Percentiles rank a stretch among this genome's conserved stretches.
Evolutionary conservation across 2,329 filamentous ascomycete species (phyloP).

Genomic region (Epicoccum sorghinum): DNA sequence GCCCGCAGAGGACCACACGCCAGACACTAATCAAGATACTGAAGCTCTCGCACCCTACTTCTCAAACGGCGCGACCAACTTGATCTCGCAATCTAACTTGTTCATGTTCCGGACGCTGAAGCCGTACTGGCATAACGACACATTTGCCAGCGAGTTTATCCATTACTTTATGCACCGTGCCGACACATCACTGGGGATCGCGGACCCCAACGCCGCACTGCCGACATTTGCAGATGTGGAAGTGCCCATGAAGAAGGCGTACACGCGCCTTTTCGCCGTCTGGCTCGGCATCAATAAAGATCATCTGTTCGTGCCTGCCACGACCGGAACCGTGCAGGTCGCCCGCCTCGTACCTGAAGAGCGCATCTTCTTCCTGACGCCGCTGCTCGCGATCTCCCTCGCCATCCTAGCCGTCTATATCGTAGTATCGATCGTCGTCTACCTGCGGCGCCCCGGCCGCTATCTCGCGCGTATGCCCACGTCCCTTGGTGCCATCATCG

Average conservation of each 20-base stretch:
- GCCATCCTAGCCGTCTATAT: slow-evolving; percentile 53
- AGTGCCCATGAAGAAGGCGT: slow-evolving; percentile 35
- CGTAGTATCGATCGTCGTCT: slow-evolving; percentile 51
- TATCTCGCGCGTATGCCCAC: slow-evolving; percentile 59
- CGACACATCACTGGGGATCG: slow-evolving; percentile 31
- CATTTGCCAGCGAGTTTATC: slow-evolving; percentile 52
- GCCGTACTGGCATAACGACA: slow-evolving; percentile 56
- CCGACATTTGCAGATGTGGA: slow-evolving; percentile 40
- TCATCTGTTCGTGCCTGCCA: slow-evolving; percentile 41
- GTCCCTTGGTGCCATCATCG: slow-evolving; percentile 54
- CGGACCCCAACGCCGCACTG: slow-evolving; percentile 44
- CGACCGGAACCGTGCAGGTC: background rate
- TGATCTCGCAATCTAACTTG: slow-evolving; percentile 25
- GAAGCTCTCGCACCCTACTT: slow-evolving; percentile 14
- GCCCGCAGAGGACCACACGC: background rate
- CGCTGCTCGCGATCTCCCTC: slow-evolving; percentile 54
- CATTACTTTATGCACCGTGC: slow-evolving; percentile 52
- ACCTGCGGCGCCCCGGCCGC: slow-evolving; percentile 46
- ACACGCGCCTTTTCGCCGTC: slow-evolving; percentile 49
- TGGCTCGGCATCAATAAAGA: slow-evolving; percentile 51
- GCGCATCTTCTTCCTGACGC: slow-evolving; percentile 55
- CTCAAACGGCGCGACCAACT: slow-evolving; percentile 21
- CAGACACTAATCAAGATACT: background rate
- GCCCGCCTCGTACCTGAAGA: slow-evolving; percentile 35
- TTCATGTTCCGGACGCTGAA: slow-evolving; percentile 19